These are phyloP conservation scores for Pythium rhizo-oryzae DNA, from an alignment of 352 stramenopile species.

Conservation along the genomic window DNA sequence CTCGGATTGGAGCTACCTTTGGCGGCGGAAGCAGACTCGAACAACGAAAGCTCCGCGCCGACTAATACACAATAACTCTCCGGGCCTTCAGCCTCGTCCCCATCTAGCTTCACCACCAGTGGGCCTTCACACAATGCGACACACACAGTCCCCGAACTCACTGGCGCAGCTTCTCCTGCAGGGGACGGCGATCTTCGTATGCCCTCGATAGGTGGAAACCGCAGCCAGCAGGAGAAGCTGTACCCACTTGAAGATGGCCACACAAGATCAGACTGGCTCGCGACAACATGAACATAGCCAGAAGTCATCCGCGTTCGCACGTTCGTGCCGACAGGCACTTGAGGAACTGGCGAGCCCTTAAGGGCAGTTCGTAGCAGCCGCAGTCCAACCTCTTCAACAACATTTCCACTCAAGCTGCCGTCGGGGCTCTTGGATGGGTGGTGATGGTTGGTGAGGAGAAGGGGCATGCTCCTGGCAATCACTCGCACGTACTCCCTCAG, in stretches of 20 bases:
- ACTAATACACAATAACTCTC: conserved; percentile 67
- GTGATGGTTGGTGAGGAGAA: conserved; percentile 36
- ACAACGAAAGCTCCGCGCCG: conserved; percentile 57
- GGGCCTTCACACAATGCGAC: conserved; percentile 64
- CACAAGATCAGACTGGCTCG: conserved; percentile 49
- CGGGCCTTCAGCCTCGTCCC: conserved; percentile 35
- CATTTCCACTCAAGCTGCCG: neutral
- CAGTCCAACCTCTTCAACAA: conserved; percentile 44
- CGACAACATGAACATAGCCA: conserved; percentile 64
- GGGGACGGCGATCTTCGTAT: conserved; percentile 6
- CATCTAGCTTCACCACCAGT: conserved; percentile 44
- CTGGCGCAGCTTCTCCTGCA: neutral
- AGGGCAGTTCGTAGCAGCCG: conserved; percentile 44
- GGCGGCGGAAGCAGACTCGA: conserved; percentile 43
- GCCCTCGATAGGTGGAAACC: conserved; percentile 40
- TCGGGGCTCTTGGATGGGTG: conserved; percentile 1
- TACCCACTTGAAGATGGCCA: conserved; percentile 80
- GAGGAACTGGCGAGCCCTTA: conserved; percentile 46
- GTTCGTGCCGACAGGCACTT: conserved; percentile 59
- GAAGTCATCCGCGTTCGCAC: conserved; percentile 51
- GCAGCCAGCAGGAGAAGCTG: conserved; percentile 76
- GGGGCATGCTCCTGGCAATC: conserved; percentile 56
- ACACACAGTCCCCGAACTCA: conserved; percentile 11
- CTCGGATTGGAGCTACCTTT: conserved; percentile 26
- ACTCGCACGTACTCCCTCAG: conserved; percentile 59